phyloP scores from a whole-genome alignment of 192 early-diverging fungal genomes.

The Globomyces pollinis-pini region DNA sequence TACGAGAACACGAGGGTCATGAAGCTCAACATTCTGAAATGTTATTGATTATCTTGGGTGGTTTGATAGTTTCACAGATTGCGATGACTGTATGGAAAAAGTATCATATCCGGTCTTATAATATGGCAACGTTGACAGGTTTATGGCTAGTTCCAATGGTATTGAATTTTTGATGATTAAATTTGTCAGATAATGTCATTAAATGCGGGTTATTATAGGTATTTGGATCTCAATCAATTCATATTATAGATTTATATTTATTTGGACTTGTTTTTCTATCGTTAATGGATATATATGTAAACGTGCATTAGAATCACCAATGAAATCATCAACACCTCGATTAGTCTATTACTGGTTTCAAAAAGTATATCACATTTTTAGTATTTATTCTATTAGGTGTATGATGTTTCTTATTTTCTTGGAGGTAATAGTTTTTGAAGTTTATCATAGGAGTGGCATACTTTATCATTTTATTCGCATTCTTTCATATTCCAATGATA shows the following conservation, averaged over 20 bases:
- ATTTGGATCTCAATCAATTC: too few species aligned
- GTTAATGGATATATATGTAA: constrained; percentile 31
- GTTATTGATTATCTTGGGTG: constrained; percentile 38
- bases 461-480: constrained; percentile 24
- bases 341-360: constrained; percentile 44
- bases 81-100: constrained; percentile 38
- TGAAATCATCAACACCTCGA: constrained; percentile 34
- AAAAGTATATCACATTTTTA: constrained; percentile 12
- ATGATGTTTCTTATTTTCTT: constrained; percentile 29
- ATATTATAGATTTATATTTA: constrained; percentile 25
- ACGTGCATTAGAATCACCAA: constrained; percentile 30
- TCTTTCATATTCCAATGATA: constrained; percentile 38
- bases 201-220: constrained; percentile 32
- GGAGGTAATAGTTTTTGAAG: too few species aligned
- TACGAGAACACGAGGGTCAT: constrained; percentile 15
- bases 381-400: too few species aligned
- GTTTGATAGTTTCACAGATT: constrained; percentile 39
- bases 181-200: constrained; percentile 20
- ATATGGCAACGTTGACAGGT: constrained; percentile 36
- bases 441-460: constrained; percentile 24
- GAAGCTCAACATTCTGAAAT: constrained; percentile 36
- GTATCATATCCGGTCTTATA: constrained; percentile 29
- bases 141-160: constrained; percentile 40
- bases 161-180: background rate
- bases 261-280: constrained; percentile 35